Conservation (phyloP, 306 rosid species). For the Prunus davidiana region DNA sequence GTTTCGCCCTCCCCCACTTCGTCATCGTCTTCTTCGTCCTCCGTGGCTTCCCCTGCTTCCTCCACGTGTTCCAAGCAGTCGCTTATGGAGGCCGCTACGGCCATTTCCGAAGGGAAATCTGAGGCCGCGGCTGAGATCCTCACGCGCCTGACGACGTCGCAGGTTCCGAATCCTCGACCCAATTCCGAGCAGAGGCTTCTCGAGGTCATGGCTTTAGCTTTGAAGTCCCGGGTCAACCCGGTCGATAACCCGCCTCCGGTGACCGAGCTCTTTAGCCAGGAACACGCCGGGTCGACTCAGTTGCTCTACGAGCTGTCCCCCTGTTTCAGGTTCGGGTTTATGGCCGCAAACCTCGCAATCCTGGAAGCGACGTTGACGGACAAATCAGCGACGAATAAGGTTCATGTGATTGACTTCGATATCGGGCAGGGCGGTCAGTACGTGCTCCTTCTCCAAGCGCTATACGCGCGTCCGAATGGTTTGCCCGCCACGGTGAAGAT, state of each 20-base stretch:
- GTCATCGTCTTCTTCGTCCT: constrained; percentile 53
- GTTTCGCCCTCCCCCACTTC: constrained; percentile 72
- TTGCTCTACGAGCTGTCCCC: constrained; percentile 47
- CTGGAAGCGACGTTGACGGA: constrained; percentile 70
- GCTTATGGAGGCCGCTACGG: constrained; percentile 73
- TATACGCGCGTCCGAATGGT: constrained; percentile 33
- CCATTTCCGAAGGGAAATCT: constrained; percentile 65
- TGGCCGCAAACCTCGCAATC: constrained; percentile 76
- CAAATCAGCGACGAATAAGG: constrained; percentile 18
- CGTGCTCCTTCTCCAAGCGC: constrained; percentile 41
- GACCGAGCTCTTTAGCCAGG: constrained; percentile 41
- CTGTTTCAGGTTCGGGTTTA: constrained; percentile 53
- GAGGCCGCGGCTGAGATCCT: constrained; percentile 66
- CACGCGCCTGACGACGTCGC: constrained; percentile 28
- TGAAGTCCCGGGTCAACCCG: constrained; percentile 55
- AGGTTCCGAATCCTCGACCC: constrained; percentile 19
- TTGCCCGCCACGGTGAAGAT: constrained; percentile 36
- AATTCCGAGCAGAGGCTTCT: constrained; percentile 50
- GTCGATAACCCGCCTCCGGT: constrained; percentile 44
- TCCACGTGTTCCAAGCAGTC: constrained; percentile 48
- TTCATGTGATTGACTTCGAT: constrained; percentile 82
- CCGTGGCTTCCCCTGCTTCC: constrained; percentile 54
- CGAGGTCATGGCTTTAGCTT: constrained; percentile 51
- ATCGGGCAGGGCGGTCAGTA: constrained; percentile 73
- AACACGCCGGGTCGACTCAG: constrained; percentile 74